Percentiles rank a stretch among this genome's conserved stretches.
phyloP scores from a whole-genome alignment of 306 rosid genomes.

The Betula pendula region DNA sequence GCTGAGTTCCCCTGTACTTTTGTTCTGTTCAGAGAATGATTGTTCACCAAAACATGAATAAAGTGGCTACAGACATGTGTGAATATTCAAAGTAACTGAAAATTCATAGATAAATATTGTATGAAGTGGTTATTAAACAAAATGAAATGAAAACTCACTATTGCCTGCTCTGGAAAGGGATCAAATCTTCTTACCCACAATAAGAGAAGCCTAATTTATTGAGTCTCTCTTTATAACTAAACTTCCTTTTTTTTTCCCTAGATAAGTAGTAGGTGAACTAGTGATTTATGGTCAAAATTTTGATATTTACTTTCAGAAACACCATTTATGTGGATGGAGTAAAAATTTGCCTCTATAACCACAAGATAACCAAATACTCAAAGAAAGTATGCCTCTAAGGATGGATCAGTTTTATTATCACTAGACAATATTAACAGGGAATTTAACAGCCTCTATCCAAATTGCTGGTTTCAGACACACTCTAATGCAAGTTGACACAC shows the following conservation, averaged over 20 bases:
- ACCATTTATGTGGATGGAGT: neutral
- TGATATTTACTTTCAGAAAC: neutral
- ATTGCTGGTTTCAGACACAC: neutral
- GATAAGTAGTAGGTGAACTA: slow-evolving; percentile 7
- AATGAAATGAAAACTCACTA: slow-evolving; percentile 14
- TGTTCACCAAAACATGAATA: slow-evolving; percentile 23
- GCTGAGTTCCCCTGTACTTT: slow-evolving; percentile 98
- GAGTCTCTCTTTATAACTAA: neutral
- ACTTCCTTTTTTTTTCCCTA: neutral
- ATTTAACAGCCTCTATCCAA: neutral
- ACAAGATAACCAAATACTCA: neutral
- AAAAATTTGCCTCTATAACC: neutral
- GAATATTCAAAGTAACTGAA: slow-evolving; percentile 21
- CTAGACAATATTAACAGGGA: neutral
- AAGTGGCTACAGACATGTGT: slow-evolving; percentile 24
- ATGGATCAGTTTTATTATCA: slow-evolving; percentile 15
- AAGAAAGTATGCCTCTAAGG: slow-evolving; percentile 10
- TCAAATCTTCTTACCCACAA: neutral
- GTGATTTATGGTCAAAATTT: slow-evolving; percentile 1
- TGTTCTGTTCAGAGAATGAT: slow-evolving; percentile 61
- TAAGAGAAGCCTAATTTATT: slow-evolving; percentile 7
- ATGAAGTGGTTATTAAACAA: neutral
- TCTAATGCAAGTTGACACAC: neutral
- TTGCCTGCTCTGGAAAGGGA: slow-evolving; percentile 18
- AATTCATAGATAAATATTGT: neutral